Conservation (phyloP, 352 stramenopile species). For the Phytophthora litchii region DNA sequence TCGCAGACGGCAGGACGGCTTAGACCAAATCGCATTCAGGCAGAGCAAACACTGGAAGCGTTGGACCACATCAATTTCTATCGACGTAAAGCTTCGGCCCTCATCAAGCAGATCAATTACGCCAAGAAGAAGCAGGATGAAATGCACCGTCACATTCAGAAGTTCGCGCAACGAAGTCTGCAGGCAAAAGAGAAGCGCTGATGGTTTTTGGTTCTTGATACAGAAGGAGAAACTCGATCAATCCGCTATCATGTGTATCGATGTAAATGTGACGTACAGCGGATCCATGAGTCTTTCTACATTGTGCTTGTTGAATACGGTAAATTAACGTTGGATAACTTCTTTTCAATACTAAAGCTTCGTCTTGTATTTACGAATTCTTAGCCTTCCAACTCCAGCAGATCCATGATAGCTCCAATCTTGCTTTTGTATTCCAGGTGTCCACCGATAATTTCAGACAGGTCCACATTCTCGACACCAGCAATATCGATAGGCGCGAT, state of each 20-base stretch:
- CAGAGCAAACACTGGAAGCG: conserved; percentile 55
- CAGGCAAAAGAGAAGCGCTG: conserved; percentile 36
- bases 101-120: conserved; percentile 73
- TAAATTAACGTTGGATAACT: background rate
- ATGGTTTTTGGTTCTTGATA: conserved; percentile 1
- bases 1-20: conserved; percentile 11
- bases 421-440: conserved; percentile 92
- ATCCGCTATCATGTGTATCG: conserved; percentile 8
- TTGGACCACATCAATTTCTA: conserved; percentile 75
- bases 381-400: conserved; percentile 72
- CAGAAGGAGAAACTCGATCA: background rate
- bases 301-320: background rate
- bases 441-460: conserved; percentile 78
- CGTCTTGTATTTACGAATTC: background rate
- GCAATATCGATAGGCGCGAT: conserved; percentile 67
- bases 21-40: conserved; percentile 42
- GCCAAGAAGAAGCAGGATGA: conserved; percentile 69
- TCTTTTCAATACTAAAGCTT: background rate
- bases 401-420: conserved; percentile 82
- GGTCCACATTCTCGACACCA: conserved; percentile 85
- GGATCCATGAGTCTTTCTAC: background rate
- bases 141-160: conserved; percentile 70
- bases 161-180: conserved; percentile 60
- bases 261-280: conserved; percentile 32
- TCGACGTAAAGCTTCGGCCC: conserved; percentile 55